Percentiles rank a stretch among this genome's conserved stretches.
phyloP scores from a whole-genome alignment of 108 stramenopile species.

The Pseudonitzschia multiseries region DNA sequence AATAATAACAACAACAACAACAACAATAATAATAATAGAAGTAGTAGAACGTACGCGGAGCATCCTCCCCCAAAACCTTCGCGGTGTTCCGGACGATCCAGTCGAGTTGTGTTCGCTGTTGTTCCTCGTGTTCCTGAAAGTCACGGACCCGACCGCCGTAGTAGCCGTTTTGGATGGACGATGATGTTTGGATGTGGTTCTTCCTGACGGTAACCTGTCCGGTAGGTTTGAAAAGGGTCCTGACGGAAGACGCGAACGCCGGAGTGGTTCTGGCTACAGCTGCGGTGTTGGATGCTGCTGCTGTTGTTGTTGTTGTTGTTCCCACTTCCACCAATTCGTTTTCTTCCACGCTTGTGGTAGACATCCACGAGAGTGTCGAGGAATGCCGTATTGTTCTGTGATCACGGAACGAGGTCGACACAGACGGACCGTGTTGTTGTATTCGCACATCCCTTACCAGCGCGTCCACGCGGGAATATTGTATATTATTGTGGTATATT shows the following conservation, averaged over 20 bases:
- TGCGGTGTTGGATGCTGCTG: neutral
- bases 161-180: too few relatives aligned
- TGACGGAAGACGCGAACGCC: neutral
- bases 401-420: neutral
- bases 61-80: constrained; percentile 30
- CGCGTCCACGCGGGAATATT: neutral
- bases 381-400: neutral
- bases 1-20: neutral
- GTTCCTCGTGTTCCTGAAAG: constrained; percentile 14
- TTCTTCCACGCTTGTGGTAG: neutral
- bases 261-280: neutral
- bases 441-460: neutral
- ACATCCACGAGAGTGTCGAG: neutral
- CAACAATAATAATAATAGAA: neutral
- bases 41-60: constrained; percentile 3
- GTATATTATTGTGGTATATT: constrained; percentile 1
- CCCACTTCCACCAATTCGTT: neutral
- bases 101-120: constrained; percentile 26
- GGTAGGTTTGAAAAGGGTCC: neutral
- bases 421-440: neutral
- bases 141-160: neutral
- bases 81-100: constrained; percentile 39
- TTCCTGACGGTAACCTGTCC: neutral
- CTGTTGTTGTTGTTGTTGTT: neutral
- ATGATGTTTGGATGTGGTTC: too few relatives aligned